Evolutionary conservation across 116 monocot species (phyloP), one percentile per base, ranked within the genome.

Genomic region (Trichopus zeylanicus): DNA sequence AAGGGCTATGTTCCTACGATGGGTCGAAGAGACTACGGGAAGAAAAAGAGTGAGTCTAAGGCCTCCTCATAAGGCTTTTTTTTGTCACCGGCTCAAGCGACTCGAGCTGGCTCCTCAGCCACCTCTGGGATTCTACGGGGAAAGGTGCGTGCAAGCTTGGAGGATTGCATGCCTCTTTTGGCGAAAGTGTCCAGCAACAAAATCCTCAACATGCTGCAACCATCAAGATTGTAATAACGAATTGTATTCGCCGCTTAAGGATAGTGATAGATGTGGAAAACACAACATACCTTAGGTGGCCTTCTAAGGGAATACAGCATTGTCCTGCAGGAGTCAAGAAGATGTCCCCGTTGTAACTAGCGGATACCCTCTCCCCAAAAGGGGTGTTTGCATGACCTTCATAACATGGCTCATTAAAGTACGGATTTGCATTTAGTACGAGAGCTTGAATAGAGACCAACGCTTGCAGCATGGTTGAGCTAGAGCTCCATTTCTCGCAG

Each of bases 391-490:
- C 79, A 4, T 46, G 28, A 0, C 0, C 7, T 21, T 53, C 73
- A 67, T 51, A 88, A 11, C 77, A 81, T 16, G 93, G 88, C 62
- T 93, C 93, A 46, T 93, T 88, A 46, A 93, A 93, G 59, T 72
- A 93, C 21, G 93, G 93, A 55, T 85, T 85, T 20, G 68, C 74
- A 67, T 93, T 93, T 58, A 93, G 72, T 37, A 93, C 79, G 2
- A 93, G 67, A 26, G 81, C 93, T 67, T 93, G 93, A 48, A 93
- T 88, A 46, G 93, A 93, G 27, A 93, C 81, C 56, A 93, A 57
- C 29, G 88, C 82, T 57, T 93, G 93, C 8, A 93, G 70, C 65
- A 93, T 85, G 62, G 93, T 88, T 51, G 93, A 93, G 6, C 64
- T 74, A 7, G 58, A 59, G 13, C 55, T 74, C 93, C 93, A 93